Percentiles rank a stretch among this genome's conserved stretches.
phyloP scores from a whole-genome alignment of 2,329 filamentous ascomycete genomes.

The Cryoendolithus antarcticus region DNA sequence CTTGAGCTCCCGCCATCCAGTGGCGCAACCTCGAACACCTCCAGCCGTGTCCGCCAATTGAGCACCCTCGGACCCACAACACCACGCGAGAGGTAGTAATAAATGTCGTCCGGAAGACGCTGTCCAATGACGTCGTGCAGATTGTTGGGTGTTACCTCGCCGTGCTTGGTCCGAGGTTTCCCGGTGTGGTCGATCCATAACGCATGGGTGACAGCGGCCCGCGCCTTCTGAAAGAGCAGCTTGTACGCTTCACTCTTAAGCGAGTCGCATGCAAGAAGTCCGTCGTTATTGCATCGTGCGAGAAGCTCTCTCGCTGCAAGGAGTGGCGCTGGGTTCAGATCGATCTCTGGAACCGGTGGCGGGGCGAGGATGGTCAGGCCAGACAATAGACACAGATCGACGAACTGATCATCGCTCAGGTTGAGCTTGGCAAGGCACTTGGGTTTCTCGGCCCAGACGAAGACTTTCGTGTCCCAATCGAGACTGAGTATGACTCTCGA shows the following conservation, averaged over 20 bases:
- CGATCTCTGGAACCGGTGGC: constrained; percentile 49
- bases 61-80: constrained; percentile 68
- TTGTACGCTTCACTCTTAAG: constrained; percentile 78
- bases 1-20: constrained; percentile 69
- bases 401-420: constrained; percentile 57
- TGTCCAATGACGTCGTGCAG: constrained; percentile 85
- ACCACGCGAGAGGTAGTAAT: constrained; percentile 77
- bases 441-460: constrained; percentile 44
- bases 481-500: constrained; percentile 58
- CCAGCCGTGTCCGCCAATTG: constrained; percentile 68
- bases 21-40: constrained; percentile 69
- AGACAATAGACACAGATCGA: constrained; percentile 71
- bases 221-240: constrained; percentile 75
- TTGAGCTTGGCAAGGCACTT: constrained; percentile 54
- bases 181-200: constrained; percentile 47
- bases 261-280: constrained; percentile 52
- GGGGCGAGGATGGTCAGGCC: constrained; percentile 62
- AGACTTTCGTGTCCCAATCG: constrained; percentile 56
- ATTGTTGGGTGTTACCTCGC: constrained; percentile 67
- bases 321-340: constrained; percentile 39
- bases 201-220: constrained; percentile 77
- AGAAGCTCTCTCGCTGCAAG: constrained; percentile 69
- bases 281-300: constrained; percentile 51
- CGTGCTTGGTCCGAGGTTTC: constrained; percentile 43
- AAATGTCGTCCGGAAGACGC: constrained; percentile 77